These are phyloP conservation scores for Salix dunnii DNA, from an alignment of 345 rosid species.

Conservation along the genomic window DNA sequence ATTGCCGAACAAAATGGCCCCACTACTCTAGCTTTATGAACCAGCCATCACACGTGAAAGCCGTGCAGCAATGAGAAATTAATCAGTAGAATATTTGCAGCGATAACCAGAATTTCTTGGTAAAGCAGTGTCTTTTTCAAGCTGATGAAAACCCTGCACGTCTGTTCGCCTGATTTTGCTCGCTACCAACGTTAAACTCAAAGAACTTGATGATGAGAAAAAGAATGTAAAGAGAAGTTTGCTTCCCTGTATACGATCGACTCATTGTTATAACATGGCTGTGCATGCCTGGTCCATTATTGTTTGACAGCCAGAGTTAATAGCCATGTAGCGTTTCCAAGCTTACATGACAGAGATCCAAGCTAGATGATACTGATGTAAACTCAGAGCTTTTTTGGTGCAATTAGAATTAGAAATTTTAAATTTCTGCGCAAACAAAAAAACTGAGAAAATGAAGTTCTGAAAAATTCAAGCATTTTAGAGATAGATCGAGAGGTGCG, in stretches of 20 bases:
- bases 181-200: no score
- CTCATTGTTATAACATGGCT: neutral
- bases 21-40: neutral
- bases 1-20: neutral
- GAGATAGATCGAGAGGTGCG: no score
- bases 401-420: no score
- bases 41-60: neutral
- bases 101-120: neutral
- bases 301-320: neutral
- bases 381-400: no score
- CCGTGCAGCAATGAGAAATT: neutral
- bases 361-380: no score
- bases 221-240: neutral
- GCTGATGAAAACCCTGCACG: neutral
- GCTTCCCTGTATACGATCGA: neutral
- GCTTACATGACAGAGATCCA: no score
- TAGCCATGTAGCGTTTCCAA: neutral
- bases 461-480: no score
- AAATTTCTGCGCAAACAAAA: no score
- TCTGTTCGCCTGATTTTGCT: neutral
- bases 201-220: neutral
- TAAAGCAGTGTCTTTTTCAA: neutral
- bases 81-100: neutral
- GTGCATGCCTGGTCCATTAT: neutral
- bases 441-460: no score